phyloP scores from a whole-genome alignment of 2,329 filamentous ascomycete genomes.

The Apiospora koreana region DNA sequence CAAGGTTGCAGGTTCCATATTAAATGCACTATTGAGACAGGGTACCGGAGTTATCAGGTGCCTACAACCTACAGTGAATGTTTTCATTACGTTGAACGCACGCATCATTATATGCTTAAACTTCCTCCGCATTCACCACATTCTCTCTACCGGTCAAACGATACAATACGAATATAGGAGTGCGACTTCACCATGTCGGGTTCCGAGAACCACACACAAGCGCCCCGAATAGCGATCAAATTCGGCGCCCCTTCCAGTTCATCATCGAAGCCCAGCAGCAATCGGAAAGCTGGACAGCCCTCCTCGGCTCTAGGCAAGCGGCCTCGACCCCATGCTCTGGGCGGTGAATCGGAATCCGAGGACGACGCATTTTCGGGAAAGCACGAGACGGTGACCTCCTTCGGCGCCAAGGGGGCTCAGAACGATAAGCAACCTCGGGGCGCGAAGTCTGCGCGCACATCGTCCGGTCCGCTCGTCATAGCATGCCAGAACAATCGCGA shows the following conservation, averaged over 20 bases:
- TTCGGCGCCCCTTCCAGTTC: slow-evolving; percentile 37
- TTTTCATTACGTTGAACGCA: background rate
- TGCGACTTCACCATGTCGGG: slow-evolving; percentile 37
- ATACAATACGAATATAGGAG: background rate
- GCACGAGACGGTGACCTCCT: slow-evolving; percentile 33
- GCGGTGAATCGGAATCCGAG: slow-evolving; percentile 45
- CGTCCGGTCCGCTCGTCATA: slow-evolving; percentile 27
- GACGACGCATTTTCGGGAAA: slow-evolving; percentile 26
- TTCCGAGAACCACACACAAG: slow-evolving; percentile 31
- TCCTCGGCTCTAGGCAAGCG: slow-evolving; percentile 52
- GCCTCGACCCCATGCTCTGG: slow-evolving; percentile 42
- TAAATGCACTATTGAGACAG: background rate
- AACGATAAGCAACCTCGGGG: slow-evolving; percentile 21
- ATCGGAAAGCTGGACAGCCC: slow-evolving; percentile 32
- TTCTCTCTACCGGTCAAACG: background rate
- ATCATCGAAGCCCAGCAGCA: slow-evolving; percentile 30
- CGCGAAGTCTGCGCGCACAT: slow-evolving; percentile 16
- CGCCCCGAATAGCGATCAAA: slow-evolving; percentile 49
- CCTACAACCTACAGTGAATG: background rate
- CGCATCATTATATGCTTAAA: background rate
- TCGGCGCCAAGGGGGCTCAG: slow-evolving; percentile 29
- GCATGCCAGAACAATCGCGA: slow-evolving; percentile 33
- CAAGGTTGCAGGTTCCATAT: background rate
- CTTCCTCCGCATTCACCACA: background rate
- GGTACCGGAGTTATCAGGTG: background rate